Evolutionary conservation across 176 grass and related monocot genomes (phyloP), one percentile per base, ranked within the genome.

Genomic region (Hordeum marinum): DNA sequence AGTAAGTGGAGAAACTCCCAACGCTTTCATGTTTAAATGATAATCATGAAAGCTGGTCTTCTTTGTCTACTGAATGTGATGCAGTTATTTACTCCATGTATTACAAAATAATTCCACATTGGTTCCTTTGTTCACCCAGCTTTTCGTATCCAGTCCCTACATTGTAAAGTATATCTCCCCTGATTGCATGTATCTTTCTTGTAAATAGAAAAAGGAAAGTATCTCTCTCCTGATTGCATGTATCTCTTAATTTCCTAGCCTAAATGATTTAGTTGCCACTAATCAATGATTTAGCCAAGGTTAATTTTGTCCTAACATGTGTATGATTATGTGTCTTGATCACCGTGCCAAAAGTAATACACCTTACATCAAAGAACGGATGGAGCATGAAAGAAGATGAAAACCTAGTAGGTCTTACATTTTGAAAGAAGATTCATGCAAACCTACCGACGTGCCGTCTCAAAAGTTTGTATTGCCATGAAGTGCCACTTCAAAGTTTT

Each of bases 1-100:
- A 84, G 96, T 94, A 92, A 90, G 73, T 70, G 75, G 67, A 68
- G 55, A 77, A 72, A 43, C 15, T 72, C 5, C 5, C 42, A 24
- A 21, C 65, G 11, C 12, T 82, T 54, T 34, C 40, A 42, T 73
- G 55, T 73, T 82, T 71, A 26, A 83, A 45, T 34, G 52, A 59
- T 72, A 17, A 62, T 45, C 23, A 60, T 15, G 36, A 58, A 72
- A 83, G 24, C 70, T 45, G 9, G 24, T 35, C 36, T 43, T 61
- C 18, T 61, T 60, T n/a, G 17, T 63, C 13, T 83, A 67, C 27
- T 62, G 26, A 73, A 23, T 46, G 17, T 73, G 68, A 45, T 31
- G 66, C 27, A 73, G 12, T 73, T 83, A 12, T 58, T 12, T 62
- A 32, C 18, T 57, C 52, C 52, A 21, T 62, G 62, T 83, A 50